phyloP scores from a whole-genome alignment of 495 filamentous ascomycete species.

The Extremus antarcticus region DNA sequence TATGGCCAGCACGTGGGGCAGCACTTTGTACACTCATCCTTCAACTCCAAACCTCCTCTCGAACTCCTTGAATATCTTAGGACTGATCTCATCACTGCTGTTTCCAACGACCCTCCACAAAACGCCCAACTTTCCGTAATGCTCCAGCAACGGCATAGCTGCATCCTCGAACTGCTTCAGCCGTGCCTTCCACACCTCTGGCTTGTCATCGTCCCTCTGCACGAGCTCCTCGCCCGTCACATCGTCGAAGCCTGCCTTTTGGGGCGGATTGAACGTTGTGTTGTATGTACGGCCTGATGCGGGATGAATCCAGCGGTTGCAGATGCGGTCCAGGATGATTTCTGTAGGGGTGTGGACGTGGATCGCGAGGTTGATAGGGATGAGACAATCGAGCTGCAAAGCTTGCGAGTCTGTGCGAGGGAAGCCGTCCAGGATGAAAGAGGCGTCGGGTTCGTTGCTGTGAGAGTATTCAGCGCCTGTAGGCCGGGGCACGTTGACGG shows the following conservation, averaged over 20 bases:
- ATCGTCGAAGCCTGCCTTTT: conserved; percentile 73
- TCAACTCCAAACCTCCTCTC: conserved; percentile 53
- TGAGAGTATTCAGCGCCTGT: conserved; percentile 23
- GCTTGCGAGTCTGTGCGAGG: conserved; percentile 81
- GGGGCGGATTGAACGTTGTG: conserved; percentile 78
- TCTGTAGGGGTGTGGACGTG: conserved; percentile 53
- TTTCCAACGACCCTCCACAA: conserved; percentile 80
- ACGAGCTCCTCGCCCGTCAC: conserved; percentile 80
- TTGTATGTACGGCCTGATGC: conserved; percentile 90
- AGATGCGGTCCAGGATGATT: conserved; percentile 80
- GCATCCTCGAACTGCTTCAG: conserved; percentile 77
- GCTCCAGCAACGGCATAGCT: conserved; percentile 71
- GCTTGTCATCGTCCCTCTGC: conserved; percentile 71
- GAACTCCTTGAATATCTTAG: conserved; percentile 71
- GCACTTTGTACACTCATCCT: background rate
- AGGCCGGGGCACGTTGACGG: conserved; percentile 8
- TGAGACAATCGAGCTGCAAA: conserved; percentile 56
- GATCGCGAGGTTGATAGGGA: conserved; percentile 88
- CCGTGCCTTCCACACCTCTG: conserved; percentile 71
- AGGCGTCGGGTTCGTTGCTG: conserved; percentile 63
- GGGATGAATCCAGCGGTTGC: conserved; percentile 85
- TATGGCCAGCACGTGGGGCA: background rate
- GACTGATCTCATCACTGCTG: conserved; percentile 87
- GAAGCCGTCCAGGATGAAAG: conserved; percentile 94
- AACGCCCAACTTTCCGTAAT: conserved; percentile 78